Base-by-base conservation (phyloP, 176 grass and related monocot species). In the Melocanna baccifera region DNA sequence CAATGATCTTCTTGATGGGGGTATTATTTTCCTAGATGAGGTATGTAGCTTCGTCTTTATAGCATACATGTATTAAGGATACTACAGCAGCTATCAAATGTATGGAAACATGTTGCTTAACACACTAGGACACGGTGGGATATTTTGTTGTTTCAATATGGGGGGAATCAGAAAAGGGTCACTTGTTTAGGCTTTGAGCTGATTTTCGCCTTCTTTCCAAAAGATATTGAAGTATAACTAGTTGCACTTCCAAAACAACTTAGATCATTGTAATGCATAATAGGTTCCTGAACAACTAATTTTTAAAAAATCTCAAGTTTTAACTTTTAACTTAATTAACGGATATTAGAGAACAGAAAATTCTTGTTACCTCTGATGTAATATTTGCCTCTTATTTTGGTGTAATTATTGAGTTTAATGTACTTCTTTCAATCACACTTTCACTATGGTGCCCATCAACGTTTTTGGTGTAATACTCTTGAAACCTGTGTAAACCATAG, bases 1-100 rank as follows among this genome's bases (percentile, higher is more conserved):
- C 68, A 98, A 98, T 58, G 89, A 98, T 46, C 93, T 98, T 86
- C 93, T 91, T 81, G 86, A 88, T 87, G 96, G 96, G 75, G 91
- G 93, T 71, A 98, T 98, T 66, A 76, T 98, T 83, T 98, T 98
- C 62, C 88, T 98, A 43, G 96, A 98, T 87, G 96, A 98, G 96
- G 93, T 98, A 90, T 32, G 29, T 26, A 22, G 26, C 51, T 23
- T 85, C 18, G 41, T 77, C 55, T 43, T 42, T 56, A 20, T 75
- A 69, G 37, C 48, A 47, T 55, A 32, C 40, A 58, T 22, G 19
- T 81, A 67, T 75, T 75, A 12, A 22, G 48, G 57, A 69, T 37
- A 64, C 23, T 77, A 45, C 47, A 77, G 25, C 42, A n/a, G 12
- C 16, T 73, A 20, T 16, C n/a, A 64, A 80, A 41, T 80, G 13